Conservation (phyloP, 306 rosid species). For the Casuarina equisetifolia region DNA sequence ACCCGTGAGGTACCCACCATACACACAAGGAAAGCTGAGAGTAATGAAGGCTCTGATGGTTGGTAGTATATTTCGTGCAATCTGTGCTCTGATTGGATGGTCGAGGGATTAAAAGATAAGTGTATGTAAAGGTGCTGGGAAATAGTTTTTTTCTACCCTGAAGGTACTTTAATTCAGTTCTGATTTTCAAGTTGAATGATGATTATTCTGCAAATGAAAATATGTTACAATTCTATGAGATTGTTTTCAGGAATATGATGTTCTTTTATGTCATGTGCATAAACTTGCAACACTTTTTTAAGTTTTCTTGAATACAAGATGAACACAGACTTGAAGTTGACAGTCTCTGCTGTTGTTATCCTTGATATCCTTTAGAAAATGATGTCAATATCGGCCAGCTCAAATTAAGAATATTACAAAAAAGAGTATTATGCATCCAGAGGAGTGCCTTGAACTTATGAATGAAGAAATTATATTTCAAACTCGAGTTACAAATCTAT, state of each 20-base stretch:
- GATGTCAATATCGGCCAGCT: not conserved
- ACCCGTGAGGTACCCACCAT: conserved; percentile 84
- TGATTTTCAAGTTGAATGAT: not conserved
- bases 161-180: conserved; percentile 6
- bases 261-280: not conserved
- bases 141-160: conserved; percentile 17
- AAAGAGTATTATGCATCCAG: not conserved
- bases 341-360: not conserved
- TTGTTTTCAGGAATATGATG: not conserved
- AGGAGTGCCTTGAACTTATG: not conserved
- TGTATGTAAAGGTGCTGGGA: conserved; percentile 1
- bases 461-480: not conserved
- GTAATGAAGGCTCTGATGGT: conserved; percentile 74
- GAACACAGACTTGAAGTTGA: not conserved
- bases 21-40: conserved; percentile 66
- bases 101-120: conserved; percentile 41
- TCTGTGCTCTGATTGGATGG: conserved; percentile 74
- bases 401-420: not conserved
- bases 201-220: not conserved
- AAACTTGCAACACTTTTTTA: not conserved
- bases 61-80: conserved; percentile 57
- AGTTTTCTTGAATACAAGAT: not conserved
- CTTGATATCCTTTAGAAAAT: not conserved
- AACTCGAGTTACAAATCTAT: not conserved
- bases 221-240: not conserved